Evolutionary conservation across 306 rosid genomes (phyloP).

Genomic region (apple (Malus domestica)): ASM211411v1 NC_041790.1:28502001-28502500

Average conservation of each 20-base stretch:
- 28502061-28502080: too few relatives aligned
- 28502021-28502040: too few relatives aligned
- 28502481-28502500: not conserved
- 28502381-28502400: too few relatives aligned
- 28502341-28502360: too few relatives aligned
- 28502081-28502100: too few relatives aligned
- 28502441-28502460: not conserved
- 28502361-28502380: too few relatives aligned
- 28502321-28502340: fast-evolving
- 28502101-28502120: too few relatives aligned
- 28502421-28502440: fast-evolving
- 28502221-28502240: not conserved
- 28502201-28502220: not conserved
- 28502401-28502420: too few relatives aligned
- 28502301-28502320: not conserved
- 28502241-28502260: not conserved
- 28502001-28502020: too few relatives aligned
- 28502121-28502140: too few relatives aligned
- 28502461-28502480: constrained; percentile 19
- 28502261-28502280: not conserved
- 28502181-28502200: not conserved
- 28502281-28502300: not conserved
- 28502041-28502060: too few relatives aligned
- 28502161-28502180: not conserved
- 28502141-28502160: not conserved